Conservation (phyloP, 2,329 filamentous ascomycete species). For the Pseudogymnoascus sp. region DNA sequence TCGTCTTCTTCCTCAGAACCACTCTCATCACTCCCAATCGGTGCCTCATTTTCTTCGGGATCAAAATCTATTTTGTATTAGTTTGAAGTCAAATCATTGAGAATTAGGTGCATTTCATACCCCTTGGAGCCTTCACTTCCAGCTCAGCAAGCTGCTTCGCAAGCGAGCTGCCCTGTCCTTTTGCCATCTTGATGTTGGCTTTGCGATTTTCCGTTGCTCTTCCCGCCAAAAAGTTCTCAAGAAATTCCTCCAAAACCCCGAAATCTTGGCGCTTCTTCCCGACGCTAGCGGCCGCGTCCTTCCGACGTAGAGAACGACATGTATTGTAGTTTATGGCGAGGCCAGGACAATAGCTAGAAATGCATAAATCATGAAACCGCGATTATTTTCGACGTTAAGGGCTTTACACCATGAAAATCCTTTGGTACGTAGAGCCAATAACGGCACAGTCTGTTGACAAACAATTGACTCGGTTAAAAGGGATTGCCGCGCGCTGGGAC, state of each 20-base stretch:
- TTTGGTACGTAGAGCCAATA: constrained; percentile 46
- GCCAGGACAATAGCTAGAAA: not conserved
- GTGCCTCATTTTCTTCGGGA: constrained; percentile 28
- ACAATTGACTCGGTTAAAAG: constrained; percentile 36
- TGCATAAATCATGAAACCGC: constrained; percentile 24
- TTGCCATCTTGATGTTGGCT: constrained; percentile 37
- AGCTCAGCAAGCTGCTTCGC: constrained; percentile 54
- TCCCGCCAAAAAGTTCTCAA: constrained; percentile 7
- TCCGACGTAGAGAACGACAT: constrained; percentile 10
- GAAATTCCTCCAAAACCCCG: constrained; percentile 8
- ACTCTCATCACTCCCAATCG: constrained; percentile 29
- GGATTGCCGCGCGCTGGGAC: constrained; percentile 73
- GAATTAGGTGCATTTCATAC: constrained; percentile 32
- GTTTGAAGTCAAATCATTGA: not conserved
- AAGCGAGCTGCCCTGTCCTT: constrained; percentile 37
- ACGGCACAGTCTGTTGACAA: not conserved
- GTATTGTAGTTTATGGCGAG: not conserved
- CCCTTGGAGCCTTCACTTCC: constrained; percentile 49
- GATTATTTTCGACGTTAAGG: constrained; percentile 47
- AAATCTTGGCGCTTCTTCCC: not conserved
- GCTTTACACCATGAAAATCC: constrained; percentile 74
- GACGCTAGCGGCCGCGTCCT: constrained; percentile 15
- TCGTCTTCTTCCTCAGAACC: constrained; percentile 43
- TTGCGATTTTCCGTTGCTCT: not conserved
- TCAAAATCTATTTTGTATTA: constrained; percentile 29